A percentile compares a stretch with the other conserved stretches of the same genome.
These are phyloP conservation scores for Salix udensis DNA, from an alignment of 345 rosid species.

Conservation along the genomic window DNA sequence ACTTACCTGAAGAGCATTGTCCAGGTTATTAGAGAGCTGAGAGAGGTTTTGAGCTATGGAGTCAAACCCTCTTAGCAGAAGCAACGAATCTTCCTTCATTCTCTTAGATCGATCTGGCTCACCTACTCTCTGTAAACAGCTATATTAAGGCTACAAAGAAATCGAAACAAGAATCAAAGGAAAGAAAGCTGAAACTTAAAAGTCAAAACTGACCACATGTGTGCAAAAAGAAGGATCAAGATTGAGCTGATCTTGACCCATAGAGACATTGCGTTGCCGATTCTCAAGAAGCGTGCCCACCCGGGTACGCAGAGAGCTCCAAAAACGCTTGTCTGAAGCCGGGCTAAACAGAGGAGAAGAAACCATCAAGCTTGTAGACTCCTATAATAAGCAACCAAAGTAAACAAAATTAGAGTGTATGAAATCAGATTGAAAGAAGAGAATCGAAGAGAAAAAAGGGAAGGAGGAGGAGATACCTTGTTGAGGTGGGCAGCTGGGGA, in stretches of 20 bases:
- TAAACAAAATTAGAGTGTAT: not conserved
- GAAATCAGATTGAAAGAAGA: not conserved
- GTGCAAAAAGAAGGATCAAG: slow-evolving; percentile 8
- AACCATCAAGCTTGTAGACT: slow-evolving; percentile 2
- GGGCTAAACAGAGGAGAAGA: slow-evolving; percentile 39
- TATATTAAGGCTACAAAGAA: not conserved
- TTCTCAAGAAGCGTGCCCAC: slow-evolving; percentile 40
- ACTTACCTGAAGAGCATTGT: slow-evolving; percentile 79
- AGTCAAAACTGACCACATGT: slow-evolving; percentile 18
- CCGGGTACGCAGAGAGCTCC: slow-evolving; percentile 48
- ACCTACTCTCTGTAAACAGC: slow-evolving; percentile 4
- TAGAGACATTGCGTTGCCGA: slow-evolving; percentile 8
- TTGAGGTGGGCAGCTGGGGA: slow-evolving; percentile 36
- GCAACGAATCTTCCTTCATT: slow-evolving; percentile 73
- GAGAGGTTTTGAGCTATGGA: slow-evolving; percentile 70
- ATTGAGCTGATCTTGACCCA: slow-evolving; percentile 15
- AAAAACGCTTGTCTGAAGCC: slow-evolving; percentile 47
- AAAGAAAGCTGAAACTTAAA: not conserved
- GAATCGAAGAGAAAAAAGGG: not conserved
- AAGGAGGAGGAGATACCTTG: slow-evolving; percentile 23
- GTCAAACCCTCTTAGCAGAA: slow-evolving; percentile 84
- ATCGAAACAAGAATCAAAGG: not conserved
- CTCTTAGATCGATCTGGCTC: slow-evolving; percentile 44
- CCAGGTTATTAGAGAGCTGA: slow-evolving; percentile 70
- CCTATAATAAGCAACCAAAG: slow-evolving; percentile 6